Percentiles rank a stretch among this genome's conserved stretches.
phyloP scores from a whole-genome alignment of 768 basidiomycete species.

The Hericium erinaceus region DNA sequence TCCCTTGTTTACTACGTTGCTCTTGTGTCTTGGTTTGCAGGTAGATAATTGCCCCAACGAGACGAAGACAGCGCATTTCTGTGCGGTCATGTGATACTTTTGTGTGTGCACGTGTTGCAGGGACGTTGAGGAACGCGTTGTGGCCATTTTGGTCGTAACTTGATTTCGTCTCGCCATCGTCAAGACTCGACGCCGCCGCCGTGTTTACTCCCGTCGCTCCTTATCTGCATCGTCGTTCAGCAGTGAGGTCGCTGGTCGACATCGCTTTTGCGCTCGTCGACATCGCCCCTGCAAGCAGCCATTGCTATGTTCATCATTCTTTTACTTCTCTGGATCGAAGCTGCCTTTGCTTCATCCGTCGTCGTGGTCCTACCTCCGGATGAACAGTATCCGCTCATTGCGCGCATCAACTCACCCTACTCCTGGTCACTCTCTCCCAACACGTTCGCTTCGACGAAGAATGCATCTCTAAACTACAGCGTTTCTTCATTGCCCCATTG shows the following conservation, averaged over 20 bases:
- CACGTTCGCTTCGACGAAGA: slow-evolving; percentile 52
- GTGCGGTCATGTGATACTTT: background rate
- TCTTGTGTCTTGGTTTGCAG: background rate
- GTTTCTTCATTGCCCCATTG: slow-evolving; percentile 58
- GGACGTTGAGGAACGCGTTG: background rate
- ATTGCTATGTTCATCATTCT: slow-evolving; percentile 57
- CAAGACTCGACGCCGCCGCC: background rate
- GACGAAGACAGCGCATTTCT: too few relatives aligned
- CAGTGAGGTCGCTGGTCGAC: slow-evolving; percentile 20
- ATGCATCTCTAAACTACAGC: slow-evolving; percentile 38
- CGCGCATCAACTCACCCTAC: slow-evolving; percentile 54
- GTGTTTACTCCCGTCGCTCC: slow-evolving; percentile 3
- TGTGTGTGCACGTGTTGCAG: background rate
- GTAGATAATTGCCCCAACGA: background rate
- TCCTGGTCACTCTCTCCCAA: slow-evolving; percentile 56
- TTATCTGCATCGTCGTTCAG: slow-evolving; percentile 7
- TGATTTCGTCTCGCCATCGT: background rate
- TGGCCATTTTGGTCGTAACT: background rate
- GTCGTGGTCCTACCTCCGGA: slow-evolving; percentile 51
- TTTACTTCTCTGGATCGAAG: slow-evolving; percentile 41
- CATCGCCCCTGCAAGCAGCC: slow-evolving; percentile 15
- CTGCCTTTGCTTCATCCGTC: slow-evolving; percentile 31
- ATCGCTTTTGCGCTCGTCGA: slow-evolving; percentile 15
- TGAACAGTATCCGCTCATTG: slow-evolving; percentile 71
- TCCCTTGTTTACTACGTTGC: background rate